These are phyloP conservation scores for Ramalina intermedia DNA, from an alignment of 495 filamentous ascomycete genomes.

Conservation along the genomic window DNA sequence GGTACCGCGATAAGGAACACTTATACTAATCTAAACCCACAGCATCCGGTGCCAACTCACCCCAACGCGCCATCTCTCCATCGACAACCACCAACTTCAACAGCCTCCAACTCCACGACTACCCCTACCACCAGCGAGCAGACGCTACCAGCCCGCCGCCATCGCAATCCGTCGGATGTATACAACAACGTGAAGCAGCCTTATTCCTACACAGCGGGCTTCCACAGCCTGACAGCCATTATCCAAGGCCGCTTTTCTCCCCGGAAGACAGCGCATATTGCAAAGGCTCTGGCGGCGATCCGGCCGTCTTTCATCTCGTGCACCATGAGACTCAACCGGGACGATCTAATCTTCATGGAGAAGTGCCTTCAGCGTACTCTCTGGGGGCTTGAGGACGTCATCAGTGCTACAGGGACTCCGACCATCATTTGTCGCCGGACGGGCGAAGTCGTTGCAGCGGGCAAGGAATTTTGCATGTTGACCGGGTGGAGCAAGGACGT, in stretches of 20 bases:
- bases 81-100: slow-evolving; percentile 32
- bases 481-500: slow-evolving; percentile 93
- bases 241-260: slow-evolving; percentile 60
- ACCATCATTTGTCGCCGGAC: slow-evolving; percentile 84
- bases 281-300: slow-evolving; percentile 73
- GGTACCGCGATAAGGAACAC: slow-evolving; percentile 7
- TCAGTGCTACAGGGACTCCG: slow-evolving; percentile 73
- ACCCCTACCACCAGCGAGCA: slow-evolving; percentile 28
- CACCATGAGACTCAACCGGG: slow-evolving; percentile 62
- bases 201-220: slow-evolving; percentile 77
- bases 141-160: slow-evolving; percentile 35
- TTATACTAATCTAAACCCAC: slow-evolving; percentile 18
- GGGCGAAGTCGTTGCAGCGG: slow-evolving; percentile 80
- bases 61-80: slow-evolving; percentile 29
- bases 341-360: slow-evolving; percentile 94
- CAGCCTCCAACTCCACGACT: slow-evolving; percentile 27
- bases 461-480: slow-evolving; percentile 86
- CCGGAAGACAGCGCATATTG: slow-evolving; percentile 60
- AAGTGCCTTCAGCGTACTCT: slow-evolving; percentile 89
- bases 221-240: slow-evolving; percentile 75
- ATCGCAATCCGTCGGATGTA: slow-evolving; percentile 65
- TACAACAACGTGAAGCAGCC: slow-evolving; percentile 81
- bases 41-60: slow-evolving; percentile 18
- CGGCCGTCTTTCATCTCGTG: slow-evolving; percentile 86
- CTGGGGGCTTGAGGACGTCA: slow-evolving; percentile 82